phyloP scores from a whole-genome alignment of 345 rosid species.

The Camelina neglecta region DNA sequence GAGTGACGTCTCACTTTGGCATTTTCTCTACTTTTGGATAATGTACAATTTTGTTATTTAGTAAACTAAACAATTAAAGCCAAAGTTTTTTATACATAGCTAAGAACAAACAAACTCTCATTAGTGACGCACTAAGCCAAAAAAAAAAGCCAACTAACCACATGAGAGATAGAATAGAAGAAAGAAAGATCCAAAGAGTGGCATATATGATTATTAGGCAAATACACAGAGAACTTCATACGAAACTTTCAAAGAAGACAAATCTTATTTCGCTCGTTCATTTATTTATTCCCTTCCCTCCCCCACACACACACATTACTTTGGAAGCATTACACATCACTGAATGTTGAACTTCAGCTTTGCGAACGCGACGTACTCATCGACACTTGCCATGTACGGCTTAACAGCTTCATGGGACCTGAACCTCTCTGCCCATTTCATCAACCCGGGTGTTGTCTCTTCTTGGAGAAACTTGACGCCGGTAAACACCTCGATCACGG shows the following conservation, averaged over 20 bases:
- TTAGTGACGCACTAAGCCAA: no score
- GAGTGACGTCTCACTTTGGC: slow-evolving; percentile 8
- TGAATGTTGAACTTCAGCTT: slow-evolving; percentile 41
- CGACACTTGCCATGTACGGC: slow-evolving; percentile 66
- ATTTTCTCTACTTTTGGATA: background rate
- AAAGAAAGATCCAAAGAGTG: background rate
- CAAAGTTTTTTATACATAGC: no score
- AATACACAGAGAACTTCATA: background rate
- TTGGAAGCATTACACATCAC: background rate
- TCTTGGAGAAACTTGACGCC: slow-evolving; percentile 51
- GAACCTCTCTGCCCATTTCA: slow-evolving; percentile 62
- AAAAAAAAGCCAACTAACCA: no score
- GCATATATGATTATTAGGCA: background rate
- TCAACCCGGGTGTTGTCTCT: slow-evolving; percentile 54
- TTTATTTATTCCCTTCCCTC: no score
- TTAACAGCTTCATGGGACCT: slow-evolving; percentile 61
- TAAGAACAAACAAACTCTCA: no score
- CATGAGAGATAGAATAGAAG: no score
- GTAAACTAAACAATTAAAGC: no score
- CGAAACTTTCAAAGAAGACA: no score
- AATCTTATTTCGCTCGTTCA: background rate
- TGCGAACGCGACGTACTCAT: slow-evolving; percentile 64
- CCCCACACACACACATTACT: background rate
- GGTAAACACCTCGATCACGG: slow-evolving; percentile 47
- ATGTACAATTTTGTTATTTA: background rate